Percentiles rank a stretch among this genome's conserved stretches.
These are phyloP conservation scores for Canna indica DNA, from an alignment of 176 grass and related monocot genomes.

Conservation along the genomic window DNA sequence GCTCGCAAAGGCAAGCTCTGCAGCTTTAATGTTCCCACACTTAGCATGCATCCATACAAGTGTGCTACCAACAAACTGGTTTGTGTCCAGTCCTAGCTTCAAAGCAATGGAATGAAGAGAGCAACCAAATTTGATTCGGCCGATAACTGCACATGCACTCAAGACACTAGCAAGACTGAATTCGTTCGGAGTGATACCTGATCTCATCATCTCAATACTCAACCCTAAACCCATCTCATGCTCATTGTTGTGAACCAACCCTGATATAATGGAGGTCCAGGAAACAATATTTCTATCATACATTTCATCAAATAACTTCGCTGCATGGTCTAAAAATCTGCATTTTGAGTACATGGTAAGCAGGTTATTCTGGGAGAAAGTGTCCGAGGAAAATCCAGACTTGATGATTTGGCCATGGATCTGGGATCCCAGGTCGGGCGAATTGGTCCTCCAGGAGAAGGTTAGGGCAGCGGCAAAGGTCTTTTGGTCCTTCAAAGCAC, in stretches of 20 bases:
- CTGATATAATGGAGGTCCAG: constrained; percentile 44
- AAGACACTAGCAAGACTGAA: constrained; percentile 27
- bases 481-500: constrained; percentile 18
- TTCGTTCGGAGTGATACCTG: constrained; percentile 37
- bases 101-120: constrained; percentile 31
- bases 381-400: constrained; percentile 28
- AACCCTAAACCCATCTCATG: constrained; percentile 9
- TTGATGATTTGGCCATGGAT: constrained; percentile 36
- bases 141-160: constrained; percentile 6
- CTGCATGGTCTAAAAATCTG: neutral
- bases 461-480: constrained; percentile 23
- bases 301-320: constrained; percentile 38
- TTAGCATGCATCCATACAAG: constrained; percentile 42
- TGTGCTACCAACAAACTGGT: constrained; percentile 33
- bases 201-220: constrained; percentile 26
- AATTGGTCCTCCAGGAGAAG: constrained; percentile 11
- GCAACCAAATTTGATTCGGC: constrained; percentile 2
- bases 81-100: constrained; percentile 19
- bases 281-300: constrained; percentile 34
- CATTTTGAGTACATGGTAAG: constrained; percentile 21
- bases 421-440: neutral
- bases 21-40: constrained; percentile 14
- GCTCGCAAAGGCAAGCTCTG: constrained; percentile 18
- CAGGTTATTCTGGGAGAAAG: constrained; percentile 45
- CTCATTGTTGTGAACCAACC: constrained; percentile 8